A percentile compares a stretch with the other conserved stretches of the same genome.
Conservation (phyloP, 140 eudicot genomes). For the Senecio squalidus region DNA sequence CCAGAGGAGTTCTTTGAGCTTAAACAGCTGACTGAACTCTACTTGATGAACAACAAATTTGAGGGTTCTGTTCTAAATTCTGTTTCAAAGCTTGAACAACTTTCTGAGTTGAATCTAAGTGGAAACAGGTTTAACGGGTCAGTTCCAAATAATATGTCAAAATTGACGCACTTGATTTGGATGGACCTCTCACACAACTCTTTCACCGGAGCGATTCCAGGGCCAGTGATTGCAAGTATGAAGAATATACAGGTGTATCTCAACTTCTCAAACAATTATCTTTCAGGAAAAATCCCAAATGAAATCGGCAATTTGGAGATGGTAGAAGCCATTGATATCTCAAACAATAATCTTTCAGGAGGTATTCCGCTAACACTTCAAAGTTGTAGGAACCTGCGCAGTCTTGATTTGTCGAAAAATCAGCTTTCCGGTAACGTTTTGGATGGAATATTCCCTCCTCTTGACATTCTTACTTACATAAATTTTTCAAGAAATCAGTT, state of each 20-base stretch:
- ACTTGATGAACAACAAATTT: conserved; percentile 44
- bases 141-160: conserved; percentile 38
- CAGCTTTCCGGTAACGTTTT: conserved; percentile 44
- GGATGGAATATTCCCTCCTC: conserved; percentile 29
- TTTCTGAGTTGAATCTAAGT: conserved; percentile 49
- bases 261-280: conserved; percentile 56
- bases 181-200: conserved; percentile 64
- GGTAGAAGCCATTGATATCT: conserved; percentile 75
- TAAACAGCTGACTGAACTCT: conserved; percentile 40
- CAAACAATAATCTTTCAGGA: conserved; percentile 67
- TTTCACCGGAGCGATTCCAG: conserved; percentile 54
- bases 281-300: conserved; percentile 52
- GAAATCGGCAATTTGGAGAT: conserved; percentile 61
- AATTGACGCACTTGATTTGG: conserved; percentile 26
- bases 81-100: conserved; percentile 51
- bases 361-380: conserved; percentile 40
- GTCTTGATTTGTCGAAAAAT: no score
- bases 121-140: conserved; percentile 66
- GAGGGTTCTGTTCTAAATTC: conserved; percentile 45
- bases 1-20: conserved; percentile 55
- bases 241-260: conserved; percentile 51
- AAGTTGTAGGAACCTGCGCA: conserved; percentile 58
- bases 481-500: no score
- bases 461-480: conserved; percentile 31
- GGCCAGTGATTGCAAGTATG: conserved; percentile 45